Evolutionary conservation across 2,329 filamentous ascomycete genomes (phyloP), one percentile per base, ranked within the genome.

Genomic region (Cadophora sp.): DNA sequence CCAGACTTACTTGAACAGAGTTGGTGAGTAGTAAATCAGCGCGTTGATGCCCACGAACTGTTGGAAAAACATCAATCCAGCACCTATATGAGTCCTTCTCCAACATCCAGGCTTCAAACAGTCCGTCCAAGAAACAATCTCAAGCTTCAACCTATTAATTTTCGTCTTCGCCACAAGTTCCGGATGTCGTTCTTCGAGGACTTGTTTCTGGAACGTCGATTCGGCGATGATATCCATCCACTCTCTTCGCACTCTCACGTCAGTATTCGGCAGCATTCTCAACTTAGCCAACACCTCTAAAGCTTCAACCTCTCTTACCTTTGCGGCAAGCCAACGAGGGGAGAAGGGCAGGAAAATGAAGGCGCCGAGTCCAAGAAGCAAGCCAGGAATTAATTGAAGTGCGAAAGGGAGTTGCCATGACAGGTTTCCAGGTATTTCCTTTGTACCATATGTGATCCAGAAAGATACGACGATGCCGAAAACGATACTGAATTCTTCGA

Each of bases 401-500:
- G 81, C 80, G 1, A 82, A 81, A 0, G 82, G 82, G 0, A 87
- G 73, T 72, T 81, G 72, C 81, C 80, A 80, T 1, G 78, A 84
- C 68, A 74, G 18, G 61, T 65, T n/a, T 61, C 63, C 13, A 65
- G 53, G 66, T 69, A 74, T 50, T 60, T 20, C 64, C 24, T 33
- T 70, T 66, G 24, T 80, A 22, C 78, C 81, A 59, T 82, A 83
- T 24, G 79, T 80, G 41, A 82, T 75, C 81, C 82, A 84, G 74
- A 82, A 83, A 0, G 79, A 79, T 18, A 84, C 77, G 76, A 82
- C 80, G 62, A 86, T 83, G 16, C 84, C 84, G 41, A 86, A 79
- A 1, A 83, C 85, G 66, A 86, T 88, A 2, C 85, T 84, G 20
- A 91, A 81, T 68, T 89, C 87, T 65, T 91, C 87, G n/a, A 90